phyloP scores from a whole-genome alignment of 2,329 filamentous ascomycete species.

The Colletotrichum sp. region DNA sequence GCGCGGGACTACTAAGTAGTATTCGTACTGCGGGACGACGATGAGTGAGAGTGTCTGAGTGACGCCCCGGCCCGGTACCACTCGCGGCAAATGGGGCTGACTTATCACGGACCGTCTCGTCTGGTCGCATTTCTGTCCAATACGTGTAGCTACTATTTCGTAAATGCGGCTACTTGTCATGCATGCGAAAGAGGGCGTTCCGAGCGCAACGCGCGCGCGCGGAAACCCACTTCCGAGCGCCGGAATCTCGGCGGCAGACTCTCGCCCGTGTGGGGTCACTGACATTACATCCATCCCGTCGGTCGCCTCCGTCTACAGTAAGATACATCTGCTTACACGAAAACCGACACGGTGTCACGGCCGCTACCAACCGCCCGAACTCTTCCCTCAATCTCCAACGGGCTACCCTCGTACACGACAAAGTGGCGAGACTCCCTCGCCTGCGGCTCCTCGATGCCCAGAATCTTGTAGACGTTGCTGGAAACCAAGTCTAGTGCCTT shows the following conservation, averaged over 20 bases:
- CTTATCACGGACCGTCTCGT: background rate
- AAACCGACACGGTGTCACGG: conserved; percentile 39
- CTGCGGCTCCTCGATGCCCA: conserved; percentile 49
- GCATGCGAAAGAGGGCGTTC: background rate
- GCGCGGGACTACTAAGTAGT: conserved; percentile 9
- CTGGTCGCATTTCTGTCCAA: background rate
- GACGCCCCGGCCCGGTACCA: background rate
- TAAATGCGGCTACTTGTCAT: background rate
- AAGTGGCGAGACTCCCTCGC: conserved; percentile 50
- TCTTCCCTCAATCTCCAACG: conserved; percentile 62
- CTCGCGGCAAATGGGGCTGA: background rate
- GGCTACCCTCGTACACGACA: conserved; percentile 67
- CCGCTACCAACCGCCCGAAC: conserved; percentile 60
- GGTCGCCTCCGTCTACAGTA: background rate
- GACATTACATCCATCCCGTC: background rate
- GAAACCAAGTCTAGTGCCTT: conserved; percentile 63
- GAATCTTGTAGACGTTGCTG: conserved; percentile 60
- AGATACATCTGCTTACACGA: conserved; percentile 27
- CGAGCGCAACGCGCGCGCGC: background rate
- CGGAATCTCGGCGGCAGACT: background rate
- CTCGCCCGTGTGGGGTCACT: background rate
- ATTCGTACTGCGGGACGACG: background rate
- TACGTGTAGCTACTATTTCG: background rate
- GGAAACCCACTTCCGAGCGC: background rate
- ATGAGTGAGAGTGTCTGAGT: background rate